phyloP scores from a whole-genome alignment of 768 basidiomycete species.

The Mycena pura region DNA sequence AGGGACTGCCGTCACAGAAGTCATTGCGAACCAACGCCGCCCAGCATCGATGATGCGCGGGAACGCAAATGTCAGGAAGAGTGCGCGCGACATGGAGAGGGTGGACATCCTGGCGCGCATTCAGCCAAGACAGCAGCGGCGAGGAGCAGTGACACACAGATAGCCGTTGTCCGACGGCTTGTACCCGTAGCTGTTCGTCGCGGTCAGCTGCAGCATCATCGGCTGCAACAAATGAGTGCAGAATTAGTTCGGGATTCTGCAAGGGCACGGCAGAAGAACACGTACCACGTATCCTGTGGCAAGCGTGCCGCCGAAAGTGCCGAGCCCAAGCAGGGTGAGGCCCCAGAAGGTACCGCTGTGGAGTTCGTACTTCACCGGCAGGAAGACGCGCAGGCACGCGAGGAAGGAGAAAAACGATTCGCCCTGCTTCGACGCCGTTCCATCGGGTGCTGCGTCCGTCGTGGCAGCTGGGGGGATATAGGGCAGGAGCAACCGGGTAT shows the following conservation, averaged over 20 bases:
- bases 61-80: constrained; percentile 10
- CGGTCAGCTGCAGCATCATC: constrained; percentile 24
- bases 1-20: neutral
- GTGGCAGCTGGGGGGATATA: constrained; percentile 12
- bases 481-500: constrained; percentile 9
- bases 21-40: neutral
- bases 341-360: constrained; percentile 12
- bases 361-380: constrained; percentile 9
- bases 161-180: constrained; percentile 20
- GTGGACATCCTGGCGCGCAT: constrained; percentile 2
- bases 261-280: neutral
- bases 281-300: constrained; percentile 20
- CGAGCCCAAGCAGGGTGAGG: constrained; percentile 11
- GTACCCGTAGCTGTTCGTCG: constrained; percentile 25
- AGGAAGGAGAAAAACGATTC: constrained; percentile 8
- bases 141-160: constrained; percentile 19
- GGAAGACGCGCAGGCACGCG: constrained; percentile 14
- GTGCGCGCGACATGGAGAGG: constrained; percentile 1
- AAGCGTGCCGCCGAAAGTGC: constrained; percentile 12
- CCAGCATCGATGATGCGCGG: neutral
- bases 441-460: neutral
- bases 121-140: too few species aligned
- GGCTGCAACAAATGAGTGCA: constrained; percentile 12
- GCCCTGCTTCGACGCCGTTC: neutral
- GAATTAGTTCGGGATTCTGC: neutral